phyloP scores from a whole-genome alignment of 208 protist genomes.

The Trypanosoma cruzi region DNA sequence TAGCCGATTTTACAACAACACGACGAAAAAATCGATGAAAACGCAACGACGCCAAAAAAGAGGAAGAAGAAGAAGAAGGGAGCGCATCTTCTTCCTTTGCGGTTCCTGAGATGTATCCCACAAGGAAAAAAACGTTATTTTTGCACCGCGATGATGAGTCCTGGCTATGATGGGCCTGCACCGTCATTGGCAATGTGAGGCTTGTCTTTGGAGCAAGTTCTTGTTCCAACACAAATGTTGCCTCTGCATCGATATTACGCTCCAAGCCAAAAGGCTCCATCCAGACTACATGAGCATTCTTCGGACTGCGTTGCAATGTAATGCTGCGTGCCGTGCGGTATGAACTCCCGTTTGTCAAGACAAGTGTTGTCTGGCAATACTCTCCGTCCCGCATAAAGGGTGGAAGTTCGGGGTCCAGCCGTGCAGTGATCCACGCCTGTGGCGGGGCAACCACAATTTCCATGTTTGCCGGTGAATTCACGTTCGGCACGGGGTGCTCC shows the following conservation, averaged over 20 bases:
- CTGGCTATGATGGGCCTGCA: slow-evolving; percentile 66
- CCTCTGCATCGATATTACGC: slow-evolving; percentile 47
- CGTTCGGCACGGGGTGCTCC: slow-evolving; percentile 53
- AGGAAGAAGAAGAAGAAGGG: neutral
- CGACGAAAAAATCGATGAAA: slow-evolving; percentile 78
- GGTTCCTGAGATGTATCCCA: slow-evolving; percentile 48
- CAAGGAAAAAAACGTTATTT: slow-evolving; percentile 64
- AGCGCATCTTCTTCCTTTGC: slow-evolving; percentile 4
- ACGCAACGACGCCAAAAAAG: slow-evolving; percentile 22
- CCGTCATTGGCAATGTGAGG: slow-evolving; percentile 38
- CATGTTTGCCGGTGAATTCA: slow-evolving; percentile 69
- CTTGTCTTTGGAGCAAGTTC: slow-evolving; percentile 47
- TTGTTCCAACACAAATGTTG: slow-evolving; percentile 45
- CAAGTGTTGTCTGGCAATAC: slow-evolving; percentile 66
- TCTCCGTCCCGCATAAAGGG: slow-evolving; percentile 70
- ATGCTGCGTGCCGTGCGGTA: slow-evolving; percentile 59
- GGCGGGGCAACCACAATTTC: slow-evolving; percentile 62
- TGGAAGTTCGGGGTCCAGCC: slow-evolving; percentile 65
- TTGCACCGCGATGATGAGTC: slow-evolving; percentile 42
- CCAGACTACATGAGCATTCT: slow-evolving; percentile 69
- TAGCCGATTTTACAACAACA: slow-evolving; percentile 59
- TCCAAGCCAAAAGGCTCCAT: slow-evolving; percentile 44
- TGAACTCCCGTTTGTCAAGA: slow-evolving; percentile 61
- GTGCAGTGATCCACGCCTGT: slow-evolving; percentile 55
- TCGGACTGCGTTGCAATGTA: slow-evolving; percentile 69